Percentiles rank a stretch among this genome's conserved stretches.
phyloP scores from a whole-genome alignment of 805 yeast genomes.

The Limtongia smithiae region DNA sequence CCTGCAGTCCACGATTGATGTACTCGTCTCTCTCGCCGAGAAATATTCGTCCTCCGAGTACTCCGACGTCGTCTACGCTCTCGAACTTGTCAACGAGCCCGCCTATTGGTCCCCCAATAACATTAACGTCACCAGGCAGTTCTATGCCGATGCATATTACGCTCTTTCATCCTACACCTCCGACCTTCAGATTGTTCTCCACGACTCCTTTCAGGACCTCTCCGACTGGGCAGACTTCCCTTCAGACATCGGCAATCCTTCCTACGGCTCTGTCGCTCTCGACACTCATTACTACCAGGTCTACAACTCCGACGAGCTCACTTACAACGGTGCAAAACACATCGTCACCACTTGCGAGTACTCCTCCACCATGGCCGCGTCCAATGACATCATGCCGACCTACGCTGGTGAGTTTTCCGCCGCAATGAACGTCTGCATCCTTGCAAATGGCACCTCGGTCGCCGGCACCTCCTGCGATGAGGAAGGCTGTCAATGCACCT shows the following conservation, averaged over 20 bases:
- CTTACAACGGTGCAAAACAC: slow-evolving; percentile 20
- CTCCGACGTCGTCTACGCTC: slow-evolving; percentile 72
- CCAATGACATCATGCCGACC: slow-evolving; percentile 38
- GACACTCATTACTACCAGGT: slow-evolving; percentile 93
- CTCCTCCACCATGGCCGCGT: slow-evolving; percentile 2
- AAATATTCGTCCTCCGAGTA: slow-evolving; percentile 63
- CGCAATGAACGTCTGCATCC: slow-evolving; percentile 43
- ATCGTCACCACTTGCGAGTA: slow-evolving; percentile 12
- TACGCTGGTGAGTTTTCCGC: slow-evolving; percentile 85
- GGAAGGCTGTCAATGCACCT: slow-evolving; percentile 49
- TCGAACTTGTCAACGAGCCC: slow-evolving; percentile 88
- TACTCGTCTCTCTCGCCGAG: slow-evolving; percentile 51
- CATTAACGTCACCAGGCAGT: slow-evolving; percentile 55
- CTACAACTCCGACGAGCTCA: slow-evolving; percentile 50
- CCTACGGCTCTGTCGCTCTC: slow-evolving; percentile 54
- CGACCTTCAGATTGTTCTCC: slow-evolving; percentile 60
- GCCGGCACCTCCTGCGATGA: slow-evolving; percentile 86
- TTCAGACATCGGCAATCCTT: slow-evolving; percentile 26
- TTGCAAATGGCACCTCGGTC: slow-evolving; percentile 56
- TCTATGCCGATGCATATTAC: slow-evolving; percentile 60
- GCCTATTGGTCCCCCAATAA: slow-evolving; percentile 47
- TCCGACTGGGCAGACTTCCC: slow-evolving; percentile 63
- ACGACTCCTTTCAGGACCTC: slow-evolving; percentile 71
- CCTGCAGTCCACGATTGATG: slow-evolving; percentile 52
- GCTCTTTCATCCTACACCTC: slow-evolving; percentile 41